Evolutionary conservation across 2,329 filamentous ascomycete species (phyloP), one percentile per base, ranked within the genome.

Genomic region (Trichoderma aggressivum): DNA sequence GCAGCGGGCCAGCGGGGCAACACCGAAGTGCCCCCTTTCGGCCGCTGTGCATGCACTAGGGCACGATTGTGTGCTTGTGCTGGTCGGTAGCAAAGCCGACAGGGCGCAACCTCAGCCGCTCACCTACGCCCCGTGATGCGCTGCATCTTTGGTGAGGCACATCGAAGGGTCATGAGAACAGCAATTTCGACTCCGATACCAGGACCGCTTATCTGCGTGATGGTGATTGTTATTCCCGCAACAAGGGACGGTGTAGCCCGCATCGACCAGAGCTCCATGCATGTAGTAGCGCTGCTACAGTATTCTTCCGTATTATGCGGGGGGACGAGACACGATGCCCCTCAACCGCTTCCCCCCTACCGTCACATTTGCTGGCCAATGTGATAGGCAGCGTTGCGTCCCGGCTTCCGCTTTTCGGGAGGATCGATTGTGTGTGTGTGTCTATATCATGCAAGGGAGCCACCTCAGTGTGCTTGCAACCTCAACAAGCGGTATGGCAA

Each of bases 121-220:
- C 47, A 24, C 47, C 47, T 53, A 53, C 47, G 59, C 21, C 67
- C 47, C 67, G 67, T 70, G 67, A 70, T 70, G 34, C 56, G 43
- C 30, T 63, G 47, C 39, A 36, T 61, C 36, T 60, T 53, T 53
- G 26, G 10, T 8, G 66, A 28, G 56, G 56, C 50, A 53, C 36
- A 60, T 68, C 39, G 58, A 50, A 50, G 55, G 66, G 66, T 61
- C 56, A 69, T 69, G 66, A 69, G 66, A 61, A 69, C 66, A 61
- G 55, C 34, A 32, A 32, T 7, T 16, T 28, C 26, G 32, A 21
- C 34, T 67, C 50, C 55, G 50, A 43, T 43, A 16, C 64, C 16
- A 30, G 26, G 64, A 28, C 26, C 55, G 65, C 65, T 60, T 68
- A 60, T 68, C 55, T 47, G n/a, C 65, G 14, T 28, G n/a, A 18